Base-by-base conservation (phyloP, 495 filamentous ascomycete genomes). In the Daldinia loculata region DNA sequence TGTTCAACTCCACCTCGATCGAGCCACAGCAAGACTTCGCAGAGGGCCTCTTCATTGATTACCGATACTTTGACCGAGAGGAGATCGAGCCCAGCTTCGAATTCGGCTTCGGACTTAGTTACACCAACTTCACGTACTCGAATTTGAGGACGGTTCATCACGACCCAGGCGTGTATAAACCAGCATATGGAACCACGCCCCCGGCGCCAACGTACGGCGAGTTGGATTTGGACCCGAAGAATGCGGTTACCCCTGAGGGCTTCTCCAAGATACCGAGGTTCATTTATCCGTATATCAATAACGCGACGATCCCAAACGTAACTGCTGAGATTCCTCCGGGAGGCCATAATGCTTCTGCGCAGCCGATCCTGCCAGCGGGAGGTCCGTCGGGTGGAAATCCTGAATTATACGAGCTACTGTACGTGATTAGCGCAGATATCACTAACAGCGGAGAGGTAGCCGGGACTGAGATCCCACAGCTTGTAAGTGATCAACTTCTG, bases 381-480 rank as follows among this genome's bases (percentile, higher is more conserved):
- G 93, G 93, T 32, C 87, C 84, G n/a, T 87, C 90, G 5, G 94
- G 94, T 29, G 94, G 94, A 39, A 96, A 97, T 71, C 87, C 91
- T 0, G 76, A 79, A 6, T 72, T 85, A 56, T 87, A 75, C 41
- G 79, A 84, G n/a, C 73, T 78, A 1, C 55, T 85, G 22, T 83
- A 80, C 14, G 82, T 78, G 1, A 75, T 89, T 26, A 80, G 76
- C 0, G 80, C 80, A 0, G 76, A 72, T 1, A 78, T 90, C 8
- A 77, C 80, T 14, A 91, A 90, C 68, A 82, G 75, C 3, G 89
- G 88, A 11, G 69, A 75, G 1, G 81, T 87, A 0, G 69, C 78
- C 9, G 88, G 85, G 32, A 81, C 84, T 14, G 88, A 90, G 66
- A 84, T 90, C 11, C 81, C 86, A 0, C 89, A 91, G 78, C 79